A percentile compares a stretch with the other conserved stretches of the same genome.
Evolutionary conservation across 352 stramenopile species (phyloP).

Genomic region (Phytophthora pluvialis): DNA sequence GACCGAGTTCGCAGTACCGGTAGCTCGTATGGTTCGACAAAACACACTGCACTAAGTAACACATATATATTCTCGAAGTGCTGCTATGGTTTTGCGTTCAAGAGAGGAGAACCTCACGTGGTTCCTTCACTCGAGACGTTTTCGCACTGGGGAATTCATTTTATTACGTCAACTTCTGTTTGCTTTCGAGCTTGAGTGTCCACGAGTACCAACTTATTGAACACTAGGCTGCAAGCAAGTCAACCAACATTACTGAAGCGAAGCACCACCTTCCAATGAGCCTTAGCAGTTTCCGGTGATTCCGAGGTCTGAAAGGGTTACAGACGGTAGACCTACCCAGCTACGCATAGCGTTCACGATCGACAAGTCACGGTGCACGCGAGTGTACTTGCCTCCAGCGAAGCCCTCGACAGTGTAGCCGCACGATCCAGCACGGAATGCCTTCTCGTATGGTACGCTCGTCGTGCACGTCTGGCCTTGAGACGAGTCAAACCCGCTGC

Average conservation of each 20-base stretch:
- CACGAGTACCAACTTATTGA: background rate
- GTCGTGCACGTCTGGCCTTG: constrained; percentile 38
- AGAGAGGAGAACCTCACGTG: no score
- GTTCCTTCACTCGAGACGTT: no score
- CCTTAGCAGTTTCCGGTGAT: constrained; percentile 49
- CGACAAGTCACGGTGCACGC: constrained; percentile 67
- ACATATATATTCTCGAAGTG: no score
- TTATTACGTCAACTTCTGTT: no score
- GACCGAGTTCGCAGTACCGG: no score
- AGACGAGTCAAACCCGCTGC: constrained; percentile 44
- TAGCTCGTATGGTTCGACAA: no score
- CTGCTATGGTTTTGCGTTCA: no score
- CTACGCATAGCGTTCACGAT: constrained; percentile 75
- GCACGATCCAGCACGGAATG: constrained; percentile 56
- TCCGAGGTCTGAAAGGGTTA: constrained; percentile 40
- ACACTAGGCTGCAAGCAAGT: background rate
- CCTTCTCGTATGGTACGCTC: constrained; percentile 57
- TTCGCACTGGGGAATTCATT: no score
- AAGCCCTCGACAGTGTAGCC: constrained; percentile 67
- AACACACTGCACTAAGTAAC: no score
- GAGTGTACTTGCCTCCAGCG: constrained; percentile 64
- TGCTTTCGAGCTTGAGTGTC: no score
- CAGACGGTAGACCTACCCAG: constrained; percentile 51
- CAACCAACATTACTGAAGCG: background rate
- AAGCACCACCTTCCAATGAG: background rate